Evolutionary conservation across 1,284 basidiomycete species (phyloP), one percentile per base, ranked within the genome.

Genomic region (Trichosporon sp.): DNA sequence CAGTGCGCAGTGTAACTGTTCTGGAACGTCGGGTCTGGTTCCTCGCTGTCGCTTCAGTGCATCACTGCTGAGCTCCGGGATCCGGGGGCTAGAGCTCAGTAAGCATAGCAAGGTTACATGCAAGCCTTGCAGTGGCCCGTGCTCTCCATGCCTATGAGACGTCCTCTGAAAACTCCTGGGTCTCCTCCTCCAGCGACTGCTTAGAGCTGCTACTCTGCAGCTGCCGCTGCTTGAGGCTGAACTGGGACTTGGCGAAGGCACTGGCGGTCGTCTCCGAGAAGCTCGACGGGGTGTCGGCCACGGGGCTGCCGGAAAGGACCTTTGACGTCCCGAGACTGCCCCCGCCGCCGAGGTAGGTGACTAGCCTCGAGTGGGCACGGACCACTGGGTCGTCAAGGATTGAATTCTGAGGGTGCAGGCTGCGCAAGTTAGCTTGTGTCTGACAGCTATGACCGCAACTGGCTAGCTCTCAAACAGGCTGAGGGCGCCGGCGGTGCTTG

Each of bases 301-400:
- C 29, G 18, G 53, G 27, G 8, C 53, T 58, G 11, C 29, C 53
- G 13, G 53, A 58, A 8, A 58, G 27, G 2, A 29, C 53, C 15
- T 29, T 27, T 2, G 53, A 3, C 13, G 25, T 13, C 15, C 29
- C 64, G n/a, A 64, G 34, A 1, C 53, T 60, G 47, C 64, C 58
- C 4, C 47, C 27, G 29, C 75, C 74, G n/a, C 64, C 63, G 15
- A 72, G 63, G 60, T 77, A 77, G 9, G 15, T 60, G 18, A 65
- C 68, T 23, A 79, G 70, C 38, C 71, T 65, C 62, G 73, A 75
- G 67, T 76, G 58, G 31, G 51, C 35, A 12, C 38, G 27, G 0
- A 79, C 77, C 12, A 69, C 65, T 3, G 72, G 73, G 68, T 75
- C 69, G 31, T 77, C 71, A 23, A 79, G 73, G 44, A 79, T 76